Base-by-base conservation (phyloP, 345 rosid species). In the Brassica juncea region DNA sequence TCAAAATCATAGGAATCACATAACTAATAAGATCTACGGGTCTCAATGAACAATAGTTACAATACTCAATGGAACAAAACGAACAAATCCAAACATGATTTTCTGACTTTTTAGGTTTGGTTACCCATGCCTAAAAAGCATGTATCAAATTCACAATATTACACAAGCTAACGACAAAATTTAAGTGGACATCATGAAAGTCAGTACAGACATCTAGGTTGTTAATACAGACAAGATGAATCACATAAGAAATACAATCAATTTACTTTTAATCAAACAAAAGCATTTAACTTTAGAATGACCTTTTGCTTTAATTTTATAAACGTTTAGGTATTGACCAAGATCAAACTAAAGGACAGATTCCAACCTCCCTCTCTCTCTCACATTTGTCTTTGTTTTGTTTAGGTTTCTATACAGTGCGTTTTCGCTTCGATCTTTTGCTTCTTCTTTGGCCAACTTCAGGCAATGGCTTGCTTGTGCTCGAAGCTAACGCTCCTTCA, bases 381-480 rank as follows among this genome's bases (percentile, higher is more conserved):
- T 42, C 54, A 0, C 27, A 37, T 5, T 68, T 67, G 54, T 61
- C 66, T 80, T 61, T 54, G 15, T 28, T 70, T 80, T 52, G 54
- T 12, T 42, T 19, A 12, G 14, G n/a, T 25, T 72, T 76, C 89
- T 82, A 93, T 78, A 91, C 92, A 72, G 97, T 82, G 34, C 92
- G 96, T 84, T 92, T 92, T 68, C 90, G 75, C 88, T 92, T 92
- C 30, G 98, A 87, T 66, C 97, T 85, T 87, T 93, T 95, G 89
- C 96, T 93, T 85, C 89, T 88, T 86, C 90, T 86, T 81, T 84
- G 91, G 59, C 90, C 86, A 76, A 83, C 83, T 30, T 86, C 87
- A 0, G 94, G 94, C 67, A 89, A 81, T 63, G 81, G 85, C 77
- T 93, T 91, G 77, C 85, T 80, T 74, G 80, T 72, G 70, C 84